Evolutionary conservation across 805 yeast species (phyloP).

Genomic region (Teunomyces gatunensis): DNA sequence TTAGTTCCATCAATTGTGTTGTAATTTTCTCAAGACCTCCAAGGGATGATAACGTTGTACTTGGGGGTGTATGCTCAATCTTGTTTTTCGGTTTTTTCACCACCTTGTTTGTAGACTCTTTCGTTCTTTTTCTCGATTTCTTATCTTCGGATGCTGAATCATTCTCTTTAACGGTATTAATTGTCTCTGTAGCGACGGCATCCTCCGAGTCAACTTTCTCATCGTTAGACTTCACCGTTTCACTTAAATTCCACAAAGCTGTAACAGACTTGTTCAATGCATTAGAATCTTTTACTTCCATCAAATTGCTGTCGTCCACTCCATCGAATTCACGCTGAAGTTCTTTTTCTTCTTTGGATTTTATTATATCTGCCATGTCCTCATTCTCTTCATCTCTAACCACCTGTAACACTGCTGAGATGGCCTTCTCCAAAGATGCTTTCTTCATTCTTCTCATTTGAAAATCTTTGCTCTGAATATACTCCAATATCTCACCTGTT

Average conservation of each 20-base stretch:
- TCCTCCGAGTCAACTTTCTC: slow-evolving; percentile 14
- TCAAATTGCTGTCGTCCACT: slow-evolving; percentile 45
- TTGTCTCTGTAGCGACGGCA: slow-evolving; percentile 8
- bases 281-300: slow-evolving; percentile 67
- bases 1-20: slow-evolving; percentile 81
- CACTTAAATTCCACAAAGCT: slow-evolving; percentile 54
- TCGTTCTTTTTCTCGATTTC: slow-evolving; percentile 50
- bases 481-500: slow-evolving; percentile 50
- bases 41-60: slow-evolving; percentile 62
- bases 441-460: slow-evolving; percentile 70
- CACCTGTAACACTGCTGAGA: slow-evolving; percentile 55
- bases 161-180: neutral
- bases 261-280: slow-evolving; percentile 75
- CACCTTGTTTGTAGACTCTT: slow-evolving; percentile 38
- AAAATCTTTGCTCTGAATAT: slow-evolving; percentile 62
- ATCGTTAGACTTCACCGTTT: slow-evolving; percentile 11
- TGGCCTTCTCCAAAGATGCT: slow-evolving; percentile 57
- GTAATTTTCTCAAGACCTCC: slow-evolving; percentile 92
- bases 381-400: slow-evolving; percentile 60
- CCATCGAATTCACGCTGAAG: slow-evolving; percentile 41
- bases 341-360: slow-evolving; percentile 6
- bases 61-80: slow-evolving; percentile 69
- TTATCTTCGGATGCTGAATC: slow-evolving; percentile 17
- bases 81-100: slow-evolving; percentile 33
- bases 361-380: slow-evolving; percentile 40